Evolutionary conservation across 225 moss, liverwort and hornwort species (phyloP).

Genomic region (Thuidium tamariscinum): DNA sequence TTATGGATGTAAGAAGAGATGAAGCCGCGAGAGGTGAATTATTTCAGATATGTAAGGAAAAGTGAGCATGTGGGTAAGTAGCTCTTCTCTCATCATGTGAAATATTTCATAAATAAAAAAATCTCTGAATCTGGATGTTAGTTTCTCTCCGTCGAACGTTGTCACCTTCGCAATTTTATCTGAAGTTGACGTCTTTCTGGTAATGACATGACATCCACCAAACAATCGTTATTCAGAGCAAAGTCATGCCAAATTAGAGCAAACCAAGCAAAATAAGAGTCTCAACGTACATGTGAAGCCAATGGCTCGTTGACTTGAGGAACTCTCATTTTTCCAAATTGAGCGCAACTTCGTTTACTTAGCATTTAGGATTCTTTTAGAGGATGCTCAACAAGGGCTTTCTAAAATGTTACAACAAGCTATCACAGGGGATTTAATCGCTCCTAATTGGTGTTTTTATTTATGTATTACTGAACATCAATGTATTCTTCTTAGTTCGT

Average conservation of each 20-base stretch:
- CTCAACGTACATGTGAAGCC: neutral
- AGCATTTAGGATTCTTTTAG: neutral
- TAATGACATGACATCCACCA: neutral
- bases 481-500: neutral
- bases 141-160: neutral
- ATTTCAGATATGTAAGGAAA: neutral
- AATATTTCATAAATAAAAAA: neutral
- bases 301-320: neutral
- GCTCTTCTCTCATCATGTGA: neutral
- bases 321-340: neutral
- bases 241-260: neutral
- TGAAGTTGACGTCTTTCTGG: neutral
- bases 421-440: neutral
- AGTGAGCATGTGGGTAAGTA: constrained; percentile 2
- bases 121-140: neutral
- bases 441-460: neutral
- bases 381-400: neutral
- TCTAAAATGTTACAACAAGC: neutral
- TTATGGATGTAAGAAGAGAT: neutral
- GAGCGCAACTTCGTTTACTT: neutral
- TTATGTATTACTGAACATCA: neutral
- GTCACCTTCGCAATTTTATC: neutral
- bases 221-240: neutral
- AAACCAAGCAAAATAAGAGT: neutral
- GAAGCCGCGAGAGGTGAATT: neutral